Percentiles rank a stretch among this genome's conserved stretches.
phyloP scores from a whole-genome alignment of 2,329 filamentous ascomycete species.

The Saccharata proteae region DNA sequence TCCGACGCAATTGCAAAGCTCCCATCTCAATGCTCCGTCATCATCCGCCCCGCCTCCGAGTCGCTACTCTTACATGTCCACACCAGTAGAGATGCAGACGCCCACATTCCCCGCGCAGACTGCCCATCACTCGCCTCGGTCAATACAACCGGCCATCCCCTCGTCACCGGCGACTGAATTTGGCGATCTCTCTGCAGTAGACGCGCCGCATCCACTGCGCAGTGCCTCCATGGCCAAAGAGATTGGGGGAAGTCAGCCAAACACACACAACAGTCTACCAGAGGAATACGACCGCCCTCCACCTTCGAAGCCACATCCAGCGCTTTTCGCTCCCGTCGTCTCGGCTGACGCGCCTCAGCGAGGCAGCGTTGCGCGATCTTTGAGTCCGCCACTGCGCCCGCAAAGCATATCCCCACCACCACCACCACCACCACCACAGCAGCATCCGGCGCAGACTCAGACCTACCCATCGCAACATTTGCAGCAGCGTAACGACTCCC shows the following conservation, averaged over 20 bases:
- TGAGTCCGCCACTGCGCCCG: constrained; percentile 7
- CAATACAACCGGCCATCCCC: constrained; percentile 18
- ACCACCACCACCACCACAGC: constrained; percentile 9
- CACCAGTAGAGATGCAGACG: constrained; percentile 21
- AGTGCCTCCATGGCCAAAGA: constrained; percentile 13
- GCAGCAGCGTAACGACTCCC: constrained; percentile 13
- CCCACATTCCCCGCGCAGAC: constrained; percentile 12
- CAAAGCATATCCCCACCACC: constrained; percentile 2
- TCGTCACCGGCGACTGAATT: constrained; percentile 13
- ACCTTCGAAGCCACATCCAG: constrained; percentile 12
- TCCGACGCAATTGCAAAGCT: constrained; percentile 9
- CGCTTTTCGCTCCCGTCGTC: constrained; percentile 9
- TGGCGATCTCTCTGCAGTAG: constrained; percentile 6
- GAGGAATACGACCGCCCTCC: constrained; percentile 15
- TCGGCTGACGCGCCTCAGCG: constrained; percentile 4
- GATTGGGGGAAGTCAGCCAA: constrained; percentile 11
- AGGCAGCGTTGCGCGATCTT: constrained; percentile 9
- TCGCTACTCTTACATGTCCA: constrained; percentile 25
- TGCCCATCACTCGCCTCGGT: constrained; percentile 14
- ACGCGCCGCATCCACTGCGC: constrained; percentile 13
- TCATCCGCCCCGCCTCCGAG: constrained; percentile 10
- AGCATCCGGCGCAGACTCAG: constrained; percentile 14
- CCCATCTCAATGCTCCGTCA: constrained; percentile 7
- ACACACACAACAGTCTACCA: constrained; percentile 9
- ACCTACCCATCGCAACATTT: constrained; percentile 18